Conservation (phyloP, 257 asterid genomes). For the Salvia miltiorrhiza region DNA sequence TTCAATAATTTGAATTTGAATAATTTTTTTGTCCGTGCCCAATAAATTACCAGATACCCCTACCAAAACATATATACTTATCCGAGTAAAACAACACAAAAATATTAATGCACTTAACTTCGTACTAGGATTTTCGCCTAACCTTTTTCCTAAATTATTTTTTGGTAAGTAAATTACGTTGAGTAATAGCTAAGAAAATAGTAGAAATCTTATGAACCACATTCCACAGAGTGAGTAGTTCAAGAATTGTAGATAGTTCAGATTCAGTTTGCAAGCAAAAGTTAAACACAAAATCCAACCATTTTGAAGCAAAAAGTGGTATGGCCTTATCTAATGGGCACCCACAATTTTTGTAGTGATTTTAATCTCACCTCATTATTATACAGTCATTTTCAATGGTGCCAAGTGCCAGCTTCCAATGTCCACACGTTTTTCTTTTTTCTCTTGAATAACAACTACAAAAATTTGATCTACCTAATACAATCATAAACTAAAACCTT, state of each 20-base stretch:
- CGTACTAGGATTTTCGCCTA: too few species aligned
- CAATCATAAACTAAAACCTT: neutral
- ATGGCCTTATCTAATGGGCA: slow-evolving; percentile 11
- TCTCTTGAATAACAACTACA: neutral
- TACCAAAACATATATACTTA: too few species aligned
- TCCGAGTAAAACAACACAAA: too few species aligned
- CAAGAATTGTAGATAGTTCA: neutral
- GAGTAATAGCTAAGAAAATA: too few species aligned
- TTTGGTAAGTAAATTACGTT: too few species aligned
- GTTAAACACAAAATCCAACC: slow-evolving; percentile 39
- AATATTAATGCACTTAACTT: too few species aligned
- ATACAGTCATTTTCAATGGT: slow-evolving; percentile 28
- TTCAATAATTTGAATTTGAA: too few species aligned
- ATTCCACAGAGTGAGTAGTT: neutral
- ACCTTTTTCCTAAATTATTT: too few species aligned
- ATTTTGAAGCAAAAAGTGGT: slow-evolving; percentile 17
- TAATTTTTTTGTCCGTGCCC: too few species aligned
- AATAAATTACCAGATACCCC: too few species aligned
- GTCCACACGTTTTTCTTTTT: neutral
- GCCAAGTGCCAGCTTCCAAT: slow-evolving; percentile 30
- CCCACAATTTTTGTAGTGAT: slow-evolving; percentile 15
- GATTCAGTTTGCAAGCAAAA: slow-evolving; percentile 30
- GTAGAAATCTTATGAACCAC: slow-evolving; percentile 3
- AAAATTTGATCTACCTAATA: neutral
- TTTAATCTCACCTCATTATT: slow-evolving; percentile 4